phyloP scores from a whole-genome alignment of 805 yeast genomes.

The Grigorovia humatica region DNA sequence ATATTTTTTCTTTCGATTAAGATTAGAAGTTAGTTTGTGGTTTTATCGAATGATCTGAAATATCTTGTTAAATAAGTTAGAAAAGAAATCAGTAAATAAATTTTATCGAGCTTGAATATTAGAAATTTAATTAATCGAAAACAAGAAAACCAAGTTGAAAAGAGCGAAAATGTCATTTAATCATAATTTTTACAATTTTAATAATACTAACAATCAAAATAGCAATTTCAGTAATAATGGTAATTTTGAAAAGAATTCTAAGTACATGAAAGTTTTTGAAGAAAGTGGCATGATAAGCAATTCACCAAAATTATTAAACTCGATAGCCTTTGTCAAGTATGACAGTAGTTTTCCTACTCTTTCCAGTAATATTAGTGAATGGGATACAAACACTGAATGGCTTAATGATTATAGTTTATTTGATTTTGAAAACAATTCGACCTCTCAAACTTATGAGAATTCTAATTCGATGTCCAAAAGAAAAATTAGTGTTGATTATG shows the following conservation, averaged over 20 bases:
- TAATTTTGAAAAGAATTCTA: neutral
- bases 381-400: neutral
- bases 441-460: neutral
- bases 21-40: too few relatives aligned
- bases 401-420: neutral
- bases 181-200: too few relatives aligned
- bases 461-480: neutral
- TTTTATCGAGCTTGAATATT: too few relatives aligned
- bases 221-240: neutral
- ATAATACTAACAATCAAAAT: neutral
- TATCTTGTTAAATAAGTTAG: too few relatives aligned
- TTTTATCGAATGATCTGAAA: too few relatives aligned
- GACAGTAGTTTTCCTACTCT: neutral
- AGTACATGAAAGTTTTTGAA: neutral
- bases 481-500: neutral
- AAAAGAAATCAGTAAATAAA: too few relatives aligned
- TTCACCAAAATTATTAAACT: neutral
- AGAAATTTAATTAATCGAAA: too few relatives aligned
- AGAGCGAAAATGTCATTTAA: neutral
- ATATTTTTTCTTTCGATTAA: too few relatives aligned
- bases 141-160: too few relatives aligned
- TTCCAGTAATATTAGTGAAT: neutral
- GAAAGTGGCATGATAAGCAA: neutral
- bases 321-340: neutral
- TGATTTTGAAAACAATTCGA: neutral